These are phyloP conservation scores for Xylaria acuta DNA, from an alignment of 495 filamentous ascomycete genomes.

Conservation along the genomic window DNA sequence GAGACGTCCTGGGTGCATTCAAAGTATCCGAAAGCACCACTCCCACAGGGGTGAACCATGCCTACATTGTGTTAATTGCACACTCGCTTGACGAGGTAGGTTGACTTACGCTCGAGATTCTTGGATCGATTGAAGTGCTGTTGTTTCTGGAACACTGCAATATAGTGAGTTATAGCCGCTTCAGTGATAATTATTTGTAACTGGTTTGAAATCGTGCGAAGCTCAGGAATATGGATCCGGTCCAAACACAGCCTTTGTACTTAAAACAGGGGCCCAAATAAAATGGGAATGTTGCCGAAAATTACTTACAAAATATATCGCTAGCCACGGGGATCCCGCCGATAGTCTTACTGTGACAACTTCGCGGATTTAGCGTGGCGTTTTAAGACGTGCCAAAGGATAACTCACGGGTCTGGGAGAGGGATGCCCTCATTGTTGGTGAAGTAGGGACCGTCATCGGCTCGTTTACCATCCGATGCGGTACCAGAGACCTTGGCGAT, in stretches of 20 bases:
- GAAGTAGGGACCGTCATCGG: constrained; percentile 61
- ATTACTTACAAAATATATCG: constrained; percentile 50
- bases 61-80: constrained; percentile 32
- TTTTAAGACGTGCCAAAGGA: neutral
- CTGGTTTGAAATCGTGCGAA: no score
- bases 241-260: no score
- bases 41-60: constrained; percentile 59
- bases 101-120: constrained; percentile 54
- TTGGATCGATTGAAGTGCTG: constrained; percentile 64
- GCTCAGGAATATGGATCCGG: neutral
- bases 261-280: neutral
- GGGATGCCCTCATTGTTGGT: constrained; percentile 67
- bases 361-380: constrained; percentile 29
- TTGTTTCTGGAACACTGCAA: constrained; percentile 55
- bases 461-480: constrained; percentile 50
- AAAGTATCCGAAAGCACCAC: constrained; percentile 60
- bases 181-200: no score
- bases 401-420: constrained; percentile 55
- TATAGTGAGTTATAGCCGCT: neutral
- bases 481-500: constrained; percentile 61
- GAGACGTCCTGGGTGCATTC: constrained; percentile 55
- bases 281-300: neutral
- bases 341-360: constrained; percentile 61
- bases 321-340: constrained; percentile 64
- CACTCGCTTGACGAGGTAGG: neutral